Conservation (phyloP, 2,329 filamentous ascomycete genomes). For the Rachicladosporium sp. region DNA sequence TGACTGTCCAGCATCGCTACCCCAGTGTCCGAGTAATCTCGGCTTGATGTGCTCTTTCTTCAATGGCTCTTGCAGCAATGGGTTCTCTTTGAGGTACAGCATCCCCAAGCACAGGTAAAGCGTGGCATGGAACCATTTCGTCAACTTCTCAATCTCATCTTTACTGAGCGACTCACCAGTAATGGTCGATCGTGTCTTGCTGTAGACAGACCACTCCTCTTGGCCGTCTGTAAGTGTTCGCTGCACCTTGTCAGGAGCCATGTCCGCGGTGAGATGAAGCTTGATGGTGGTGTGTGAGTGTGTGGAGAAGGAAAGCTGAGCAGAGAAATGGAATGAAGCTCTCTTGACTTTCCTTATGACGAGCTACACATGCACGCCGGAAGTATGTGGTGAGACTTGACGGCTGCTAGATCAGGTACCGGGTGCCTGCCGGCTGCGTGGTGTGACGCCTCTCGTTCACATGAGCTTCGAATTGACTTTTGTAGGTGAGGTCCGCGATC, state of each 20-base stretch:
- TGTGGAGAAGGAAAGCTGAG: too few species aligned
- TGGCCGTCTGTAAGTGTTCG: slow-evolving; percentile 14
- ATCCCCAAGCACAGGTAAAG: slow-evolving; percentile 67
- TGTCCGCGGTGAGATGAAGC: neutral
- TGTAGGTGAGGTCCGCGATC: too few species aligned
- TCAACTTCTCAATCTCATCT: slow-evolving; percentile 56
- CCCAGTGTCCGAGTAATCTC: slow-evolving; percentile 65
- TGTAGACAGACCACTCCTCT: slow-evolving; percentile 20
- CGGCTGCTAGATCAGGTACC: too few species aligned
- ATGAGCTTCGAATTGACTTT: too few species aligned
- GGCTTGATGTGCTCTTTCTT: slow-evolving; percentile 60
- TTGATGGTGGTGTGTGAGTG: too few species aligned
- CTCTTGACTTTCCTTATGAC: too few species aligned
- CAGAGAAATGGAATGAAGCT: too few species aligned
- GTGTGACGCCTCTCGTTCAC: too few species aligned
- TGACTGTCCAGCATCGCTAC: slow-evolving; percentile 66
- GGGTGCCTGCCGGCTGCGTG: too few species aligned
- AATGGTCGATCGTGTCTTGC: slow-evolving; percentile 20
- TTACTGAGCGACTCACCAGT: slow-evolving; percentile 43
- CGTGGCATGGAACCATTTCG: slow-evolving; percentile 62
- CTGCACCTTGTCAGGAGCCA: slow-evolving; percentile 9
- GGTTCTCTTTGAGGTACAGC: slow-evolving; percentile 67
- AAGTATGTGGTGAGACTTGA: too few species aligned
- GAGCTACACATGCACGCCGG: too few species aligned
- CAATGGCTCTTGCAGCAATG: slow-evolving; percentile 57